phyloP scores from a whole-genome alignment of 495 filamentous ascomycete species.

The Aspergillus olivimuriae region DNA sequence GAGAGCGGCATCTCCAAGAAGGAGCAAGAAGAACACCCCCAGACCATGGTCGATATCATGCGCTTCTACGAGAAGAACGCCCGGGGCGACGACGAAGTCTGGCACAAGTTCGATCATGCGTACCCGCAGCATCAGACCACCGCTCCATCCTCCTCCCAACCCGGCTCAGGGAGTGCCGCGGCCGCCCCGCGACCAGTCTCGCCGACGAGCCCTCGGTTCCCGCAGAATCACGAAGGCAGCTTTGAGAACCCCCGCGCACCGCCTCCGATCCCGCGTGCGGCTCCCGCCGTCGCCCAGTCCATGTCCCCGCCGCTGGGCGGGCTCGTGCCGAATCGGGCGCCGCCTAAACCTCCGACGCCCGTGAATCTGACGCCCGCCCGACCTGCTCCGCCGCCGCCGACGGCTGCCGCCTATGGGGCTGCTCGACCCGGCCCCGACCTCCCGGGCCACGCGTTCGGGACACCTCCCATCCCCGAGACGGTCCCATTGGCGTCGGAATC shows the following conservation, averaged over 20 bases:
- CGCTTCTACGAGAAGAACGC: conserved; percentile 93
- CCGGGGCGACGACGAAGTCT: conserved; percentile 76
- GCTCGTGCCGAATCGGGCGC: conserved; percentile 37
- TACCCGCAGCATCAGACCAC: conserved; percentile 52
- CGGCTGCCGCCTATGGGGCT: conserved; percentile 17
- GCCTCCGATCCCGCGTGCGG: conserved; percentile 73
- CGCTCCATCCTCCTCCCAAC: conserved; percentile 25
- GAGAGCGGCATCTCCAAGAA: conserved; percentile 95
- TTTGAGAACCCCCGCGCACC: conserved; percentile 96
- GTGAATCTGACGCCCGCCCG: conserved; percentile 32
- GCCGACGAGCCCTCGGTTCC: conserved; percentile 86
- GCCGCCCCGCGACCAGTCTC: conserved; percentile 51
- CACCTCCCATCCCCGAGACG: conserved; percentile 39
- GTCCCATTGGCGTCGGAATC: conserved; percentile 51
- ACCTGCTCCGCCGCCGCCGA: conserved; percentile 47
- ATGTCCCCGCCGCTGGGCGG: conserved; percentile 30
- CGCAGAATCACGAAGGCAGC: conserved; percentile 82
- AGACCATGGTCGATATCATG: conserved; percentile 91
- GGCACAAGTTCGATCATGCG: conserved; percentile 93
- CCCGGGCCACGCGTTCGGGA: conserved; percentile 19
- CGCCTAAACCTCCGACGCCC: conserved; percentile 36
- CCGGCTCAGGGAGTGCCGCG: conserved; percentile 7
- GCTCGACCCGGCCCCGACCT: conserved; percentile 21
- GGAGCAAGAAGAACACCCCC: conserved; percentile 91
- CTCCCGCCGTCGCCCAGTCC: conserved; percentile 15